Percentiles rank a stretch among this genome's conserved stretches.
These are phyloP conservation scores for Ciborinia camelliae DNA, from an alignment of 2,329 filamentous ascomycete genomes.

Conservation along the genomic window DNA sequence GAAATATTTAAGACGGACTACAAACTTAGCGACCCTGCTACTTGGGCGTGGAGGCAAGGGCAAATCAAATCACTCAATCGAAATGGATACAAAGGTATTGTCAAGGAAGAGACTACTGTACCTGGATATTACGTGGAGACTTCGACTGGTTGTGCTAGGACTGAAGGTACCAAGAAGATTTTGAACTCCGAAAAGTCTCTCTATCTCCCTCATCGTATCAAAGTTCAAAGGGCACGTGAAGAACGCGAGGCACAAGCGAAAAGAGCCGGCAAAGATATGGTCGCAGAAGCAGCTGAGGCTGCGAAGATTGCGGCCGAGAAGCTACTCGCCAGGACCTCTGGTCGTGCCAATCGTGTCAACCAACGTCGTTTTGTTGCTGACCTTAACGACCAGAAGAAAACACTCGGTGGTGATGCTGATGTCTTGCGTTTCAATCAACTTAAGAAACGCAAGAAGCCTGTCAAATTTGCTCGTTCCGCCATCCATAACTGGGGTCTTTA, in stretches of 20 bases:
- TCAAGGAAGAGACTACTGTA: constrained; percentile 44
- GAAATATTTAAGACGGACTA: constrained; percentile 47
- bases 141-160: constrained; percentile 77
- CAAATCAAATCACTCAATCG: constrained; percentile 67
- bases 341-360: constrained; percentile 89
- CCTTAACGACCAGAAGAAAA: constrained; percentile 91
- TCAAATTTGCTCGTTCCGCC: constrained; percentile 94
- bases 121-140: constrained; percentile 81
- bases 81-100: constrained; percentile 48
- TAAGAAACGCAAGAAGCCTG: constrained; percentile 98
- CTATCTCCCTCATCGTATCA: constrained; percentile 95
- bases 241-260: constrained; percentile 78
- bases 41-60: constrained; percentile 70
- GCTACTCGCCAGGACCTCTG: constrained; percentile 80
- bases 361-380: constrained; percentile 93
- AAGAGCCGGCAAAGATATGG: constrained; percentile 63
- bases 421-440: constrained; percentile 97
- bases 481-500: constrained; percentile 99
- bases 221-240: constrained; percentile 86
- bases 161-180: constrained; percentile 92
- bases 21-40: constrained; percentile 53
- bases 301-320: constrained; percentile 75
- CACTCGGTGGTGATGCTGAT: constrained; percentile 77
- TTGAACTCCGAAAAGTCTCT: constrained; percentile 97
- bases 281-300: constrained; percentile 64